Conservation (phyloP, 2,329 filamentous ascomycete species). For the Lomentospora prolificans region DNA sequence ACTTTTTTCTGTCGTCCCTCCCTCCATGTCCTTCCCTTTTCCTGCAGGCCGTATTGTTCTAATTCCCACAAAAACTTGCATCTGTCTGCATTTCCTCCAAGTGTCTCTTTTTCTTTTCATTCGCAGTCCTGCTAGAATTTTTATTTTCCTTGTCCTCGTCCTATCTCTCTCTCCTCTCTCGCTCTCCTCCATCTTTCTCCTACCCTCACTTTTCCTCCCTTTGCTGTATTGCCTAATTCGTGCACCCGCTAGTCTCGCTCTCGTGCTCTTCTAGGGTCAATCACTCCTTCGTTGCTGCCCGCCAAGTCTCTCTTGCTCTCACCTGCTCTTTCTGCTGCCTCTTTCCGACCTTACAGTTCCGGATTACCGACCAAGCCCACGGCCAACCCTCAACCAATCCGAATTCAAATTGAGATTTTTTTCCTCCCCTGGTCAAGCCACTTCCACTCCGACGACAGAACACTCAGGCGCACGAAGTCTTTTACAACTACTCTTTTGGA, state of each 20-base stretch:
- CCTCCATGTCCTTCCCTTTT: neutral
- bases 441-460: neutral
- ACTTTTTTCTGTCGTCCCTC: neutral
- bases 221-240: neutral
- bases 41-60: neutral
- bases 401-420: neutral
- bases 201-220: neutral
- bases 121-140: conserved; percentile 9
- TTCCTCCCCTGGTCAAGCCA: neutral
- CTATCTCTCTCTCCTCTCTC: conserved; percentile 12
- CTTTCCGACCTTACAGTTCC: neutral
- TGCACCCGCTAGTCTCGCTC: neutral
- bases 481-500: too few species aligned
- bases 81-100: conserved; percentile 16
- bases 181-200: conserved; percentile 10
- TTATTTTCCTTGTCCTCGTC: conserved; percentile 9
- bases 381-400: neutral
- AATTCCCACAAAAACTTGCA: conserved; percentile 1
- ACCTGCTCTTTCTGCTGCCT: too few species aligned
- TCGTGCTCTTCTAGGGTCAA: too few species aligned
- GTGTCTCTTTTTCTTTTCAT: conserved; percentile 12
- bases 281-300: too few species aligned
- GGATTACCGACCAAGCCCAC: neutral
- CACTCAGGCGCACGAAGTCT: too few species aligned
- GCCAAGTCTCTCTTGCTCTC: neutral